phyloP scores from a whole-genome alignment of 2,329 filamentous ascomycete genomes.

The Ceratocystis destructans region DNA sequence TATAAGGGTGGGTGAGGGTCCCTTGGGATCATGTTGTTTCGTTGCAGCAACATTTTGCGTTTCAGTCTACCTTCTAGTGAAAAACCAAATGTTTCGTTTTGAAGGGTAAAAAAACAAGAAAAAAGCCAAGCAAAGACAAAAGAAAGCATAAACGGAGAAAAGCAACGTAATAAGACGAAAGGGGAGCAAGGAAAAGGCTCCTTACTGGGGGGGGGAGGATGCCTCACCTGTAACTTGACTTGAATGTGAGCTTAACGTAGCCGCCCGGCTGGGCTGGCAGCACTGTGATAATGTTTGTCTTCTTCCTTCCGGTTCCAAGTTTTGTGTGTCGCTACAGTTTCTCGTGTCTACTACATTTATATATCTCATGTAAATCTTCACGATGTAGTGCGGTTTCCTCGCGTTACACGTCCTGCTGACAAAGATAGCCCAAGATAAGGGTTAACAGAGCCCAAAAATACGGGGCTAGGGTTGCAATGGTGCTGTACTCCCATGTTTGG shows the following conservation, averaged over 20 bases:
- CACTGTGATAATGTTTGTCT: not conserved
- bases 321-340: not conserved
- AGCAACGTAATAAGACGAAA: constrained; percentile 4
- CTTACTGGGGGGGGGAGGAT: not conserved
- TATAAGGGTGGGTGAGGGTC: not conserved
- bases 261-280: not conserved
- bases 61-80: not conserved
- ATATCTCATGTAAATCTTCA: not conserved
- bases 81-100: not conserved
- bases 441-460: not conserved
- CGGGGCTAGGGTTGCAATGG: not conserved
- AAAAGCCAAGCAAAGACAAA: not conserved
- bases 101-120: not conserved
- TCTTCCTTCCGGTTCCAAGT: not conserved
- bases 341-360: not conserved
- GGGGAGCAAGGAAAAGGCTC: not conserved
- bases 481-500: too few species aligned
- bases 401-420: not conserved
- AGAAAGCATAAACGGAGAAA: constrained; percentile 1
- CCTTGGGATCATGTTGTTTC: not conserved
- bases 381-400: not conserved
- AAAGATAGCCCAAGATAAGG: not conserved
- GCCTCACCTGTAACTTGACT: constrained; percentile 1
- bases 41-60: not conserved
- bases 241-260: not conserved